Base-by-base conservation (phyloP, 2,329 filamentous ascomycete genomes). In the Myriosclerotinia curreyana region DNA sequence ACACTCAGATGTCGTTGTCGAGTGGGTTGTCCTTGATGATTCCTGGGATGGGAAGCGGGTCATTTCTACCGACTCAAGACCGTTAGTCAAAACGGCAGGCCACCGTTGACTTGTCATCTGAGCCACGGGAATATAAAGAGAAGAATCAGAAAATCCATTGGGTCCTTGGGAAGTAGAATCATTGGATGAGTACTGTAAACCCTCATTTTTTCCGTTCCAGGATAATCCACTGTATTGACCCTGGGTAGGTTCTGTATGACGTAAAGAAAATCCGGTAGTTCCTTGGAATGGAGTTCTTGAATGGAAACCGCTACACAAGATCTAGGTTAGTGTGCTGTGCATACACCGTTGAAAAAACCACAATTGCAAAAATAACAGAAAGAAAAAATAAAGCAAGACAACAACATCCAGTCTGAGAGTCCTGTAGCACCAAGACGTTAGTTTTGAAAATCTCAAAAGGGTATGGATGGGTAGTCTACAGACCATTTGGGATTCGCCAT, bases 261-360 rank as follows among this genome's bases (percentile, higher is more conserved):
- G 67, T 49, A 72, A 73, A 72, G 73, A 71, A 74, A 73, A 69
- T 67, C 67, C 69, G 56, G 71, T 50, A 34, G 69, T 64, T 70
- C 69, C 71, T 66, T 68, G 66, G 64, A 69, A 70, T 62, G 62
- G 61, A 49, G 69, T 60, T 68, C 66, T 68, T 65, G 66, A 71
- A 60, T 64, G 68, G 61, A 69, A 70, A 62, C 65, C 66, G 72
- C 72, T 75, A 70, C 66, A 73, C 67, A 51, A 63, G 50, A 71
- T 70, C 64, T 67, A 62, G 71, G 72, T 75, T 71, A 75, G 73
- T 75, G 68, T 73, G 64, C 69, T 73, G 69, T 73, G 64, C 68
- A 65, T 67, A 70, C 70, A 71, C 69, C 69, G 60, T 64, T 65
- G 12, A 67, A 62, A 68, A 53, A 60, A 51, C 48, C 25, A 64